phyloP scores from a whole-genome alignment of 2,329 filamentous ascomycete genomes.

The Sclerotinia spermophila region DNA sequence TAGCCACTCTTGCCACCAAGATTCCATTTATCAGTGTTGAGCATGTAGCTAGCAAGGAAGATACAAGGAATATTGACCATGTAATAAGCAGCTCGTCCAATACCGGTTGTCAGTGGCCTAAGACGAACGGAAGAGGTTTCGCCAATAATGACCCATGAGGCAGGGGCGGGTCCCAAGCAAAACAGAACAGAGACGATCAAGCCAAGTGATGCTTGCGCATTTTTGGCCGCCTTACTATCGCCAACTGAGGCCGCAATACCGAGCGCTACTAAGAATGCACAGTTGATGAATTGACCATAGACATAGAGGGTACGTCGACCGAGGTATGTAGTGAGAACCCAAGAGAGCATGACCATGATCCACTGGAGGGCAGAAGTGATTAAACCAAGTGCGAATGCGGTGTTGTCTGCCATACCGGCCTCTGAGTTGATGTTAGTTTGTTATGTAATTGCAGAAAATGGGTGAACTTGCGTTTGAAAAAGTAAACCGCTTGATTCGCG shows the following conservation, averaged over 20 bases:
- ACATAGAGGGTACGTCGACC: not conserved
- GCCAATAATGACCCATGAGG: not conserved
- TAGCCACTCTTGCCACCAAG: not conserved
- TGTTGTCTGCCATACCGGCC: not conserved
- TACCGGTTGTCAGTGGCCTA: not conserved
- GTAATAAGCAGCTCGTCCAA: not conserved
- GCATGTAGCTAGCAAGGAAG: not conserved
- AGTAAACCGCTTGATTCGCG: not conserved
- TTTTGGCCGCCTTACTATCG: rapidly evolving
- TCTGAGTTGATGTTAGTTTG: not conserved
- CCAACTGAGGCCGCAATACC: not conserved
- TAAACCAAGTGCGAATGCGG: not conserved
- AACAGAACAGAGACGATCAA: not conserved
- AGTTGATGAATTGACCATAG: not conserved
- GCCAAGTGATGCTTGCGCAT: not conserved
- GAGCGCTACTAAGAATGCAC: not conserved
- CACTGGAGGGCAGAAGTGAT: not conserved
- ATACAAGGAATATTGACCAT: not conserved
- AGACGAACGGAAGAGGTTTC: not conserved
- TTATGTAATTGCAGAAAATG: not conserved
- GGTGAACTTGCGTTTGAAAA: not conserved
- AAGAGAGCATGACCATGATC: not conserved
- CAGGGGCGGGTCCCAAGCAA: not conserved
- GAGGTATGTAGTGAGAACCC: not conserved
- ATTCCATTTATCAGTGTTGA: not conserved